Conservation (phyloP, 164 flowering plant species). For the Liriodendron chinense region DNA sequence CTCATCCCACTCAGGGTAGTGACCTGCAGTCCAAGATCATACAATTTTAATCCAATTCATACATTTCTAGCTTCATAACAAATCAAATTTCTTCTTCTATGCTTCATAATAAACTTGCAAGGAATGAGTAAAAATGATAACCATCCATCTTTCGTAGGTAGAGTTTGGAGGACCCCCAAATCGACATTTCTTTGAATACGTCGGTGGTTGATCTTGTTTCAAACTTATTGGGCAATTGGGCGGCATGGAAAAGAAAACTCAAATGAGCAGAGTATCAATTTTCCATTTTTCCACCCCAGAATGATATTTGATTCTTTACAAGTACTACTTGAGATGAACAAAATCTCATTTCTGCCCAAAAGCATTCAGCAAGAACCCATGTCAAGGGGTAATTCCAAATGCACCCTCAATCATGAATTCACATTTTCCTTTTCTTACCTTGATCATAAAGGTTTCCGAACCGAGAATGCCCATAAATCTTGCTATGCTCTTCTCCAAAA, state of each 20-base stretch:
- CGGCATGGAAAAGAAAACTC: background rate
- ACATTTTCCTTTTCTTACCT: constrained; percentile 35
- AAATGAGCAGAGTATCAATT: background rate
- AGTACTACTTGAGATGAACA: background rate
- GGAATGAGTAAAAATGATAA: background rate
- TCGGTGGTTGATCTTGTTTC: background rate
- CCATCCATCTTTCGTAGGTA: background rate
- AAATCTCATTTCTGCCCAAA: too few relatives aligned
- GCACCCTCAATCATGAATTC: background rate
- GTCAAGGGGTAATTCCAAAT: too few relatives aligned
- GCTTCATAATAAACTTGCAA: background rate
- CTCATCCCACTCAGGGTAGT: constrained; percentile 95
- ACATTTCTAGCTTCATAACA: background rate
- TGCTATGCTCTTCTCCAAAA: constrained; percentile 96
- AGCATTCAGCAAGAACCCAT: too few relatives aligned
- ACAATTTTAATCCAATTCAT: background rate
- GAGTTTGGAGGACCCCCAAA: background rate
- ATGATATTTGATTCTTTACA: background rate
- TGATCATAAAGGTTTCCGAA: constrained; percentile 77
- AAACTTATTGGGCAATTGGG: too few relatives aligned
- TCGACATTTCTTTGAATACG: background rate
- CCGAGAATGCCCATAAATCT: constrained; percentile 73
- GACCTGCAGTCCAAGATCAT: constrained; percentile 42
- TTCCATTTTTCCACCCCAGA: background rate
- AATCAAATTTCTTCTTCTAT: background rate